phyloP scores from a whole-genome alignment of 768 basidiomycete species.

The Serendipita sp. region DNA sequence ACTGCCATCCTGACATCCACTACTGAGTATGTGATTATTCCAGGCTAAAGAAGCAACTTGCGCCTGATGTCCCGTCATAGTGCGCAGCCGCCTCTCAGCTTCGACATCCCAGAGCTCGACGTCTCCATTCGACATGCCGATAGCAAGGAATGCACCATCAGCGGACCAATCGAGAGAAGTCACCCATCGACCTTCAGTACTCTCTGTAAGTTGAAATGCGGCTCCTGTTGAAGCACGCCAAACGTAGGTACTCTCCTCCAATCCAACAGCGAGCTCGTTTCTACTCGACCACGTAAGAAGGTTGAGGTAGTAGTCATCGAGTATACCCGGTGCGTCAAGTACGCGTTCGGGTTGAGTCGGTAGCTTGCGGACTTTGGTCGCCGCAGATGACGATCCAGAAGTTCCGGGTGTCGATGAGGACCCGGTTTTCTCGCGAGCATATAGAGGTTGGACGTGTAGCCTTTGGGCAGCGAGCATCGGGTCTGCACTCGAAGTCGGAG shows the following conservation, averaged over 20 bases:
- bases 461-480: constrained; percentile 59
- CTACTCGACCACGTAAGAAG: constrained; percentile 74
- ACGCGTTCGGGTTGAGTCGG: constrained; percentile 82
- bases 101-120: constrained; percentile 95
- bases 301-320: constrained; percentile 94
- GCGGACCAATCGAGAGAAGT: constrained; percentile 64
- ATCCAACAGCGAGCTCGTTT: constrained; percentile 79
- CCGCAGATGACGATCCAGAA: constrained; percentile 43
- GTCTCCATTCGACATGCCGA: constrained; percentile 65
- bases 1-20: constrained; percentile 83
- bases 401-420: constrained; percentile 39
- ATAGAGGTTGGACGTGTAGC: constrained; percentile 58
- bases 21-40: constrained; percentile 71
- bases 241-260: constrained; percentile 74
- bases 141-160: constrained; percentile 53
- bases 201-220: constrained; percentile 63
- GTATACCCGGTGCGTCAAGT: constrained; percentile 82
- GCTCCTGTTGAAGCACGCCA: constrained; percentile 86
- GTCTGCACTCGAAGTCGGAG: constrained; percentile 63
- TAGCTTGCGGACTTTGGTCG: constrained; percentile 64
- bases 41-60: constrained; percentile 78
- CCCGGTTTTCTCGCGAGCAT: constrained; percentile 44
- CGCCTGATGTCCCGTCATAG: constrained; percentile 77
- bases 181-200: constrained; percentile 58
- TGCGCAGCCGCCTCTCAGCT: constrained; percentile 56